Evolutionary conservation across 441 rosid species (phyloP), one percentile per base, ranked within the genome.

Genomic region (Kokia cookei): DNA sequence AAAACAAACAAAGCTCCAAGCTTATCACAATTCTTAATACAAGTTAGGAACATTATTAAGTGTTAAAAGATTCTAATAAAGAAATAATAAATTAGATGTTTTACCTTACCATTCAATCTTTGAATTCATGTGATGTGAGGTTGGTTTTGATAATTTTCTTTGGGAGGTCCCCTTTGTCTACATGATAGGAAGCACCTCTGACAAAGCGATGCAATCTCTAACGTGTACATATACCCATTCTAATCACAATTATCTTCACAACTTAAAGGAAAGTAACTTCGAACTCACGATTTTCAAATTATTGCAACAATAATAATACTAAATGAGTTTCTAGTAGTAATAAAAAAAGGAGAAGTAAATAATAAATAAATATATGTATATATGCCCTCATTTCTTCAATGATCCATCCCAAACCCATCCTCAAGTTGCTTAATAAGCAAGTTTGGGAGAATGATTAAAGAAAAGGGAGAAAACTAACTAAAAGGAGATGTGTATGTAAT

Each of bases 171-270:
- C 78, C 74, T 1, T 70, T 81, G 86, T 84, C 87, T 74, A 84
- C 80, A 19, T 62, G 62, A 73, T 82, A 83, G 82, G 84, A 73
- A 79, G 66, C 86, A 85, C 72, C 32, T 51, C 75, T 79, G 86
- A 79, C 88, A 32, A 32, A 65, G 75, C 73, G 61, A 71, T 73
- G 68, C 91, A 82, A 85, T 87, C 86, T 69, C 79, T 76, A 76
- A 81, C 80, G 57, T 71, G 72, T 83, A 81, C 84, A 69, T 76
- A 65, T 76, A 67, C 9, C 61, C 76, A 32, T 42, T 50, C 73
- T 65, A 63, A 59, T 65, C 77, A 70, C 73, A 50, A 72, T 80
- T 19, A 75, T 78, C 73, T 53, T 45, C 80, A 76, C 71, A 69
- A 40, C 45, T 8, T 76, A 35, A 63, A 57, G 45, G 65, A 43